These are phyloP conservation scores for Phoma sp. DNA, from an alignment of 2,329 filamentous ascomycete species.

Conservation along the genomic window DNA sequence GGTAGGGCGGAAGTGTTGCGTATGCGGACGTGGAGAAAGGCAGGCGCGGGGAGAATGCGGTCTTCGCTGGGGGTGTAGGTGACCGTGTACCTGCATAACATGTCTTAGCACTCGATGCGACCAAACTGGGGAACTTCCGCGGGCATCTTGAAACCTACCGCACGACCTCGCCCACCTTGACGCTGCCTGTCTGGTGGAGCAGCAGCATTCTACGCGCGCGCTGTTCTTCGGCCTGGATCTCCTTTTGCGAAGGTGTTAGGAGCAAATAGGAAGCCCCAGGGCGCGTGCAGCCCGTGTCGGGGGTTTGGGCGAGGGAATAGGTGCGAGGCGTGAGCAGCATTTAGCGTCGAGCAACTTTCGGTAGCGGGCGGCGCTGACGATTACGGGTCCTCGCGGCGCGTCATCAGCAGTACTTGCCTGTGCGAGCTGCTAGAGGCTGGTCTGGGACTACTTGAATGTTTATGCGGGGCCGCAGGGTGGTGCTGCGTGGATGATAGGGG, in stretches of 20 bases:
- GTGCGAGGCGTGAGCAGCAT: slow-evolving; percentile 53
- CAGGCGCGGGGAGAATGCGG: slow-evolving; percentile 85
- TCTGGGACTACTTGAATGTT: slow-evolving; percentile 5
- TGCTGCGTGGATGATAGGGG: slow-evolving; percentile 8
- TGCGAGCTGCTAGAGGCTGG: slow-evolving; percentile 4
- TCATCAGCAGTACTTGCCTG: slow-evolving; percentile 13
- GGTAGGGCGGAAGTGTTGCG: slow-evolving; percentile 92
- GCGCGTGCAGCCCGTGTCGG: too few relatives aligned
- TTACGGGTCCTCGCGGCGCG: slow-evolving; percentile 12
- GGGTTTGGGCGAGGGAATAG: slow-evolving; percentile 48
- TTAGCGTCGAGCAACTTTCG: slow-evolving; percentile 38
- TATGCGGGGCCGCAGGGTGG: slow-evolving; percentile 11
- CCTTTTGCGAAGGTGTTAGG: slow-evolving; percentile 42
- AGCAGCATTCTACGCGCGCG: slow-evolving; percentile 73
- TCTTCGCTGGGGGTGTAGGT: slow-evolving; percentile 91
- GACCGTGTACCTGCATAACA: slow-evolving; percentile 69
- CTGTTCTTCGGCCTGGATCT: slow-evolving; percentile 41
- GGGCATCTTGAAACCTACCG: slow-evolving; percentile 63
- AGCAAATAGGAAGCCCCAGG: slow-evolving; percentile 45
- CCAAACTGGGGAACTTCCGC: slow-evolving; percentile 16
- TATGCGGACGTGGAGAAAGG: slow-evolving; percentile 82
- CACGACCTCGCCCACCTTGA: slow-evolving; percentile 93
- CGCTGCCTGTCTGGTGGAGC: slow-evolving; percentile 86
- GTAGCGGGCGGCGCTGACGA: slow-evolving; percentile 21
- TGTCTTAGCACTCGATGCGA: slow-evolving; percentile 19